Evolutionary conservation across 176 grass and related monocot species (phyloP), one percentile per base, ranked within the genome.

Genomic region (Lolium rigidum): DNA sequence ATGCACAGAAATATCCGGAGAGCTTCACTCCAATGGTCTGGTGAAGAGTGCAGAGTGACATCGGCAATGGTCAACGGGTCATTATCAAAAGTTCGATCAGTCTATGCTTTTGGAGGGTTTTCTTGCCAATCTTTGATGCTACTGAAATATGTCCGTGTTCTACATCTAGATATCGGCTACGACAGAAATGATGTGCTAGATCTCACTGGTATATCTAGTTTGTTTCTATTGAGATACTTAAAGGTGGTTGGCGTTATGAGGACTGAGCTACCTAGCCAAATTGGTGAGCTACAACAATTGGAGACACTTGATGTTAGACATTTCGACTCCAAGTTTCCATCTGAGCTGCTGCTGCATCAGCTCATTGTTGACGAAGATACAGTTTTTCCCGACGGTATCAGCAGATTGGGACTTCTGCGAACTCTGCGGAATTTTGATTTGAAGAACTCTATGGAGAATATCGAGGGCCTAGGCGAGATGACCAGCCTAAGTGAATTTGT

Each of bases 151-250:
- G 17, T 79, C 21, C 60, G 84, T 48, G 75, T 86, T 43, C 61
- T 85, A 31, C 12, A 65, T 15, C 62, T 65, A 7, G 25, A 65
- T 65, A 22, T 65, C 2, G 31, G 31, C 31, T 35, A 3, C 15
- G 15, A 0, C 14, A 5, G 31, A 35, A 7, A 13, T 35, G 26
- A 13, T 35, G 55, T 1, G 39, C 21, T 64, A 2, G 60, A 85
- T 21, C n/a, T 86, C 0, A 58, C 60, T 2, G 21, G 15, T 47
- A 46, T 86, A 1, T 44, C 20, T 31, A n/a, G 10, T 0, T 70
- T 86, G 54, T 86, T 79, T 69, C 75, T 56, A 5, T 13, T 86
- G 10, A 86, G 50, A 58, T 59, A 70, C 57, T 14, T 86, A 20
- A 69, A 70, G 50, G 26, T 86, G 47, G 4, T 1, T 11, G 7